phyloP scores from a whole-genome alignment of 192 early-diverging fungal species.

The Podila epigama region DNA sequence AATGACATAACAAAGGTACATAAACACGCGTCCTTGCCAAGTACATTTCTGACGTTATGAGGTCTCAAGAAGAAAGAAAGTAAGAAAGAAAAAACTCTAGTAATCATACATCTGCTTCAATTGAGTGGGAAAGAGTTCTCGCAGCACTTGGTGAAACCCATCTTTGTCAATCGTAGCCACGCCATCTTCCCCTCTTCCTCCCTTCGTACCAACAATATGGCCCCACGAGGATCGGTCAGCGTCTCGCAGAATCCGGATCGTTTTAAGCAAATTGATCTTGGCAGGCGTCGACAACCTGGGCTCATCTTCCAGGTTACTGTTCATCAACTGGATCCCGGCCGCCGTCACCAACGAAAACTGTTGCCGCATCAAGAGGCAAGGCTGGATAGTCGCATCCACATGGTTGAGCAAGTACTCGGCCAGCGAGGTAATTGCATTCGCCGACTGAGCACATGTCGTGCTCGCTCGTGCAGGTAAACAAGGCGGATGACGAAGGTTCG shows the following conservation, averaged over 20 bases:
- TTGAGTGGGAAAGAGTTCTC: slow-evolving; percentile 35
- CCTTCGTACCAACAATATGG: background rate
- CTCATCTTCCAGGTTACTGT: slow-evolving; percentile 42
- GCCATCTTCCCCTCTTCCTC: background rate
- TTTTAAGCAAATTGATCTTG: slow-evolving; percentile 46
- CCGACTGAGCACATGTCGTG: slow-evolving; percentile 38
- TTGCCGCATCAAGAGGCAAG: slow-evolving; percentile 42
- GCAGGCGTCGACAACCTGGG: slow-evolving; percentile 43
- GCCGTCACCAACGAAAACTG: slow-evolving; percentile 43
- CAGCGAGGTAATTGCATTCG: slow-evolving; percentile 45
- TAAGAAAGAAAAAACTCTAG: background rate
- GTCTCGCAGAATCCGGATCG: slow-evolving; percentile 40
- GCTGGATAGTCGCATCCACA: slow-evolving; percentile 25
- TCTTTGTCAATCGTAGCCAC: slow-evolving; percentile 6
- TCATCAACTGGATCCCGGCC: slow-evolving; percentile 41
- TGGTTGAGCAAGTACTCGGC: slow-evolving; percentile 43
- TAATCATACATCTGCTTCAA: slow-evolving; percentile 29
- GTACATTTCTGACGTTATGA: too few species aligned
- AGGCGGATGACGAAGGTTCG: slow-evolving; percentile 43
- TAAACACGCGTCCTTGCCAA: too few species aligned
- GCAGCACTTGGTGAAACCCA: slow-evolving; percentile 34
- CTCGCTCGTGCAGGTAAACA: slow-evolving; percentile 37
- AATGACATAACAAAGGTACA: too few species aligned
- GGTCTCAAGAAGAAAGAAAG: background rate
- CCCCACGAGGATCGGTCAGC: slow-evolving; percentile 40